A percentile compares a stretch with the other conserved stretches of the same genome.
phyloP scores from a whole-genome alignment of 805 yeast species.

The Hanseniaspora valbyensis region DNA sequence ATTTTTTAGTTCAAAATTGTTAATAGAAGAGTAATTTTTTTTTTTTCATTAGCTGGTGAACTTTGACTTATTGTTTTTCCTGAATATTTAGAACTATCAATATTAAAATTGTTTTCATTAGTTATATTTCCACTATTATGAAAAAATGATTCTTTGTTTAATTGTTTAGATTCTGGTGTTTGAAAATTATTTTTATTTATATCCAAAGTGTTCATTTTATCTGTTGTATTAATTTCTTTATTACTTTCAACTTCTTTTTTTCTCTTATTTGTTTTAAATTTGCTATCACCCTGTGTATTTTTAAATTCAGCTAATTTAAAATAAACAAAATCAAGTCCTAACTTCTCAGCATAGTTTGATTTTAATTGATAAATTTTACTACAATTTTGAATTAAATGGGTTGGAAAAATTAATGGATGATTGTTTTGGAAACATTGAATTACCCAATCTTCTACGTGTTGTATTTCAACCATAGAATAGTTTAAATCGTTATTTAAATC shows the following conservation, averaged over 20 bases:
- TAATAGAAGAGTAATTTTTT: no score
- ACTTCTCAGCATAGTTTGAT: background rate
- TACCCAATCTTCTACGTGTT: conserved; percentile 4
- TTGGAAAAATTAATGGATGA: conserved; percentile 12
- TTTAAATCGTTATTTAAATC: background rate
- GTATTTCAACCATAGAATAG: conserved; percentile 1
- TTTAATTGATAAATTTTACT: conserved; percentile 5
- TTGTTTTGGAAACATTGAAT: conserved; percentile 4
- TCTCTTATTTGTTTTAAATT: background rate
- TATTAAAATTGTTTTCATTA: no score
- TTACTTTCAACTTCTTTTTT: background rate
- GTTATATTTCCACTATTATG: no score
- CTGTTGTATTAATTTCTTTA: no score
- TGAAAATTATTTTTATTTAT: no score
- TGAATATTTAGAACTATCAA: no score
- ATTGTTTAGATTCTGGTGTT: no score
- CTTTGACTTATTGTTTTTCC: no score
- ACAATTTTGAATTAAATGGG: background rate
- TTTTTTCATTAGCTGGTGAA: no score
- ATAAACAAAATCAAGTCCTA: conserved; percentile 1
- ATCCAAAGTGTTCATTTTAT: no score
- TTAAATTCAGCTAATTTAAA: background rate
- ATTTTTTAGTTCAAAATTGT: no score
- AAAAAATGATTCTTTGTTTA: no score
- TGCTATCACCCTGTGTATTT: background rate